A percentile compares a stretch with the other conserved stretches of the same genome.
phyloP scores from a whole-genome alignment of 805 yeast species.

The Suhomyces sp. region DNA sequence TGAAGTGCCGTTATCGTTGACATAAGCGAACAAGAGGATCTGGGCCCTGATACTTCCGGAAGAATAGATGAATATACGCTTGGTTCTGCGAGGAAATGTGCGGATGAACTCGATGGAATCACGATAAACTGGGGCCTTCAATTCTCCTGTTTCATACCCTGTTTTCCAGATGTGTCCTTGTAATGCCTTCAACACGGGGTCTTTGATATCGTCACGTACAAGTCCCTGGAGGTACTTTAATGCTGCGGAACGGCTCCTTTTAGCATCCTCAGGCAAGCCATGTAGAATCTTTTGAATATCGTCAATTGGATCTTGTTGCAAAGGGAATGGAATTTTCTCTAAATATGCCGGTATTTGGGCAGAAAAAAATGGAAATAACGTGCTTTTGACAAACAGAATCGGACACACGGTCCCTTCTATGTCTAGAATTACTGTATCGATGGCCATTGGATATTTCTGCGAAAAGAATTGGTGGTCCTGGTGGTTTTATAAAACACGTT shows the following conservation, averaged over 20 bases:
- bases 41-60: constrained; percentile 91
- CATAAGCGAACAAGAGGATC: constrained; percentile 69
- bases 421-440: constrained; percentile 50
- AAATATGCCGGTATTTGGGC: constrained; percentile 43
- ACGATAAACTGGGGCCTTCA: constrained; percentile 70
- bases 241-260: constrained; percentile 30
- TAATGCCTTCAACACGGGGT: constrained; percentile 68
- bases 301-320: constrained; percentile 12
- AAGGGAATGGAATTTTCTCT: constrained; percentile 23
- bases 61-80: constrained; percentile 69
- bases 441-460: too few relatives aligned
- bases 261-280: constrained; percentile 45
- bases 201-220: constrained; percentile 71
- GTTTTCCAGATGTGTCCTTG: constrained; percentile 83
- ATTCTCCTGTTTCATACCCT: constrained; percentile 76
- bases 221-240: constrained; percentile 51
- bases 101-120: constrained; percentile 67
- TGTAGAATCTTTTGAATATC: constrained; percentile 33
- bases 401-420: constrained; percentile 95
- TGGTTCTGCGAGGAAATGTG: constrained; percentile 27
- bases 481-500: too few relatives aligned
- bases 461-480: constrained; percentile 1
- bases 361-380: constrained; percentile 73
- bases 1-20: constrained; percentile 36
- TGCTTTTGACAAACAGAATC: constrained; percentile 80